Percentiles rank a stretch among this genome's conserved stretches.
These are phyloP conservation scores for Drechslerella stenobrocha DNA, from an alignment of 2,329 filamentous ascomycete species.

Conservation along the genomic window DNA sequence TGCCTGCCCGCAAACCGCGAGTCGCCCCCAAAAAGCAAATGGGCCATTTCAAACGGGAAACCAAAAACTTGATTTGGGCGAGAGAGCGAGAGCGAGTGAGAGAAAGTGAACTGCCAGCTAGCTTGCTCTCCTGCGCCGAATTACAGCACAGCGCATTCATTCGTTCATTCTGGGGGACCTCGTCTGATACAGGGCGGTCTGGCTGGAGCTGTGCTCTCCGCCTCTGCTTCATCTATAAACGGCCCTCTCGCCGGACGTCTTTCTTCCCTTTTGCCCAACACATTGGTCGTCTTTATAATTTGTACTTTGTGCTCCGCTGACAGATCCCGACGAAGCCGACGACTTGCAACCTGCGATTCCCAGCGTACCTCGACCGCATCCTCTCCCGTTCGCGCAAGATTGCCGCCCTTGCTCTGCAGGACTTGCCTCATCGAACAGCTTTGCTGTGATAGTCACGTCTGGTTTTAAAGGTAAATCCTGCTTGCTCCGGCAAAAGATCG, in stretches of 20 bases:
- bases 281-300: slow-evolving; percentile 14
- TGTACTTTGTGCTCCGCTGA: slow-evolving; percentile 2
- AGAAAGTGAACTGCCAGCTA: slow-evolving; percentile 7
- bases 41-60: slow-evolving; percentile 12
- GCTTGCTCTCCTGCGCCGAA: slow-evolving; percentile 1
- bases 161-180: no score
- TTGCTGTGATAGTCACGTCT: slow-evolving; percentile 5
- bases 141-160: no score
- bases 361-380: slow-evolving; percentile 27
- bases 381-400: slow-evolving; percentile 48
- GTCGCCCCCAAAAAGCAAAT: slow-evolving; percentile 29
- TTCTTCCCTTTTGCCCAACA: slow-evolving; percentile 16
- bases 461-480: slow-evolving; percentile 44
- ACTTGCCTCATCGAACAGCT: slow-evolving; percentile 46
- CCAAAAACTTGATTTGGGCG: slow-evolving; percentile 15
- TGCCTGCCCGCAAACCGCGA: slow-evolving; percentile 23
- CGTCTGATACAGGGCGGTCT: no score
- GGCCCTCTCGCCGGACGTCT: slow-evolving; percentile 11
- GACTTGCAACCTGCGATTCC: no score
- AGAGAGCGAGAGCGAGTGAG: neutral
- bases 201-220: slow-evolving; percentile 5
- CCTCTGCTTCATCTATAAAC: slow-evolving; percentile 44
- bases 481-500: slow-evolving; percentile 38
- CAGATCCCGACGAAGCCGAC: no score
- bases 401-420: slow-evolving; percentile 38